These are phyloP conservation scores for Colletotrichum lupini DNA, from an alignment of 2,329 filamentous ascomycete genomes.

Conservation along the genomic window DNA sequence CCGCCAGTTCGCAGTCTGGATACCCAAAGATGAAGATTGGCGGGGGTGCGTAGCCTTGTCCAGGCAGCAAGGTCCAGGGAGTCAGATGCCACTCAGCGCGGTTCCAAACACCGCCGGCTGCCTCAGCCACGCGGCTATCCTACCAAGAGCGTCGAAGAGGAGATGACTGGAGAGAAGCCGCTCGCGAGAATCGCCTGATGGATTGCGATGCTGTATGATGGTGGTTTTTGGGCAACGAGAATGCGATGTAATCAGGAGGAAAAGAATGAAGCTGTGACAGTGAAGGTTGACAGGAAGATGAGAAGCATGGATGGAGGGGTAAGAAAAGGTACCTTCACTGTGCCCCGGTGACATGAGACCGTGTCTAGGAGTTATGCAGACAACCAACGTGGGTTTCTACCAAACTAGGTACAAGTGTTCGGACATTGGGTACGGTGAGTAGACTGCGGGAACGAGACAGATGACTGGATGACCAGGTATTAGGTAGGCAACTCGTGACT, in stretches of 20 bases:
- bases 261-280: neutral
- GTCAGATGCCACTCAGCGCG: slow-evolving; percentile 19
- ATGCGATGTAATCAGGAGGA: neutral
- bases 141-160: neutral
- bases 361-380: neutral
- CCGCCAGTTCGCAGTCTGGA: neutral
- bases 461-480: neutral
- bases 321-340: neutral
- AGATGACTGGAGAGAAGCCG: neutral
- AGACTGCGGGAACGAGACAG: neutral
- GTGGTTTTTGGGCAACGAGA: neutral
- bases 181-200: neutral
- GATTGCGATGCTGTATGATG: neutral
- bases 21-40: neutral
- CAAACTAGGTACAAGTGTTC: neutral
- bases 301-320: neutral
- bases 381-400: neutral
- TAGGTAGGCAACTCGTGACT: neutral
- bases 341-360: neutral
- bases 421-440: neutral
- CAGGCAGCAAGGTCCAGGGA: slow-evolving; percentile 27
- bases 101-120: neutral
- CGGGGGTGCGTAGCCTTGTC: slow-evolving; percentile 27
- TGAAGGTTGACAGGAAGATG: neutral
- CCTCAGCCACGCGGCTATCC: neutral